Percentiles rank a stretch among this genome's conserved stretches.
phyloP scores from a whole-genome alignment of 768 basidiomycete species.

The Hirschioporus abietinus region DNA sequence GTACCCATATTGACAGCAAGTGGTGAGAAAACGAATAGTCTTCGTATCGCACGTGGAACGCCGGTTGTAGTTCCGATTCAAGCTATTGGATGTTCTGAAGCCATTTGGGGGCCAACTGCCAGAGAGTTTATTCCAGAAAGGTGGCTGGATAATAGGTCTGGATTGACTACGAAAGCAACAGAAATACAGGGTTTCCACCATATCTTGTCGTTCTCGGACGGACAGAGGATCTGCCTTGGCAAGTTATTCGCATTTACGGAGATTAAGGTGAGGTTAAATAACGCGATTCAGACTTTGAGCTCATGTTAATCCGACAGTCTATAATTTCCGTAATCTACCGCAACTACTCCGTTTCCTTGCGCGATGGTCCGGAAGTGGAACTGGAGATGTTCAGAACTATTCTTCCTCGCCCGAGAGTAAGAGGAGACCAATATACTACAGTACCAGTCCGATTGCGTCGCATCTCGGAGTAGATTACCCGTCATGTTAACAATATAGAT shows the following conservation, averaged over 20 bases:
- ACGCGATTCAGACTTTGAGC: background rate
- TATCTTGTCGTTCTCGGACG: conserved; percentile 40
- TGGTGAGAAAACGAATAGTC: conserved; percentile 17
- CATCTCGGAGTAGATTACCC: conserved; percentile 17
- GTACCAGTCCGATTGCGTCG: conserved; percentile 27
- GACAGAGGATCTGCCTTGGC: conserved; percentile 40
- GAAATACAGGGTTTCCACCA: conserved; percentile 34
- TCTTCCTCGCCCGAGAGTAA: conserved; percentile 30
- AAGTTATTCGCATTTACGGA: conserved; percentile 40
- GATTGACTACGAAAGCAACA: conserved; percentile 25
- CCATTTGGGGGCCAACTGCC: conserved; percentile 57
- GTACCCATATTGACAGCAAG: conserved; percentile 28
- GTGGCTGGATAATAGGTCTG: conserved; percentile 40
- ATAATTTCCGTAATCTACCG: conserved; percentile 36
- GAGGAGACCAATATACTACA: conserved; percentile 23
- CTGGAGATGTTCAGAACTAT: conserved; percentile 25
- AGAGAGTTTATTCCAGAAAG: conserved; percentile 57
- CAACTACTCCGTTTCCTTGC: conserved; percentile 35
- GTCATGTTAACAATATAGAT: background rate
- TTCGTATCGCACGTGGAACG: conserved; percentile 47
- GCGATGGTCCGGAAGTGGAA: conserved; percentile 32
- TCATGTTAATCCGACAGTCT: conserved; percentile 23
- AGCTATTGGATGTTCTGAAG: conserved; percentile 45
- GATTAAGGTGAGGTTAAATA: conserved; percentile 29
- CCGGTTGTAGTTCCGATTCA: conserved; percentile 36